Evolutionary conservation across 2,329 filamentous ascomycete species (phyloP), one percentile per base, ranked within the genome.

Genomic region (Bipolaris sorokiniana): DNA sequence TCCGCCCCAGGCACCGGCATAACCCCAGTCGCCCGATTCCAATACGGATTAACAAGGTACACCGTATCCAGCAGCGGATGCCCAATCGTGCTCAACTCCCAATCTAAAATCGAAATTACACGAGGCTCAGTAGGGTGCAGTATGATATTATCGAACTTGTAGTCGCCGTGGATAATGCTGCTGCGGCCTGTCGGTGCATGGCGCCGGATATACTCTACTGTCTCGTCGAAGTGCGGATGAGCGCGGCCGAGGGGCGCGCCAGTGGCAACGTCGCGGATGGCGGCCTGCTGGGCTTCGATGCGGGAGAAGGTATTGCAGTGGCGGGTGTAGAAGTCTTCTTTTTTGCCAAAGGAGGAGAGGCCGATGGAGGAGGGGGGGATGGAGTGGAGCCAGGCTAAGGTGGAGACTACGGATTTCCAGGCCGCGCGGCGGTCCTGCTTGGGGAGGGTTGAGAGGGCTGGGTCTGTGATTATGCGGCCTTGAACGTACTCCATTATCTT

Each of bases 61-160:
- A 90, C 87, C 36, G 96, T 83, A 75, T 98, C 94, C 33, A 91
- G 92, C 23, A 97, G 85, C 1, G 95, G 94, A 74, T 99, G 94
- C 10, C 94, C 94, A 53, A 97, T 87, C 0, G 94, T 98, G 40
- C 91, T 92, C 90, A 98, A 92, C 78, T 98, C 94, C 94, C 94
- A 98, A 79, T 98, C 95, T 7, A 98, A 79, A 51, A 98, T 91
- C 1, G 92, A 94, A 77, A 98, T 92, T 13, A 98, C 92, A 45
- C 88, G 82, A 5, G 93, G 87, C 75, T 94, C 90, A 0, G 90
- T 93, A 76, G 89, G 89, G 79, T 97, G 91, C 75, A 96, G 96
- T 18, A 81, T 78, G 5, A 82, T 59, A 52, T 82, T 83, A 57
- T 82, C 80, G 50, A 82, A 96, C 81, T 98, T 98, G 82, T 93